Evolutionary conservation across 2,329 filamentous ascomycete species (phyloP), one percentile per base, ranked within the genome.

Genomic region (Triangularia verruculosa): DNA sequence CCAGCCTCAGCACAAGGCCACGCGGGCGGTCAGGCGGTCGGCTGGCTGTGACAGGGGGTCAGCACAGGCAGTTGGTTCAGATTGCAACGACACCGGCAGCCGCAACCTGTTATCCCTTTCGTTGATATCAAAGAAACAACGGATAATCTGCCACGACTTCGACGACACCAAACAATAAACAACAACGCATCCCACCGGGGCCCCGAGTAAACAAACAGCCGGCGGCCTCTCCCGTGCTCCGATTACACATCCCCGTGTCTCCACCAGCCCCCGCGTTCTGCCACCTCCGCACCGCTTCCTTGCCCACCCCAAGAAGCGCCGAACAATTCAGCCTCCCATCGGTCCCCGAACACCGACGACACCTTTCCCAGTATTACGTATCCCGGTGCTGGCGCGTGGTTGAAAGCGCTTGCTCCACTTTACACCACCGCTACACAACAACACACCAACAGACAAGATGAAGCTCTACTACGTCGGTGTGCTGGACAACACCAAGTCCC

Each of bases 391-490:
- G 57, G 43, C 47, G 34, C 39, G 57, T 39, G 39, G 24, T 58
- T 2, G 32, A 43, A 11, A 43, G 58, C 27, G 39, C 39, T 54
- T 56, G 51, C 59, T 61, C 52, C 51, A 61, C 57, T 59, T 13
- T 24, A 24, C 22, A 27, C 32, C 13, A 58, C 56, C 32, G 32
- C 39, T 34, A 27, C 57, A 59, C 57, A 52, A 59, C 30, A 22
- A 28, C 39, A 27, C 20, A 39, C 27, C 12, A 28, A 25, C 60
- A 73, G 75, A 75, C 78, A 88, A 72, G 75, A 94, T 94, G 91
- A 94, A 93, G 86, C 81, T 95, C 77, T 84, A 90, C 78, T 95
- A 95, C 79, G 92, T 96, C 75, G 92, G 91, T 72, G 92, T 95
- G 88, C 70, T 69, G 39, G 67, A 68, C 62, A 69, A 68, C 64